These are phyloP conservation scores for Vicia faba DNA, from an alignment of 306 rosid genomes.

Conservation along the genomic window DNA sequence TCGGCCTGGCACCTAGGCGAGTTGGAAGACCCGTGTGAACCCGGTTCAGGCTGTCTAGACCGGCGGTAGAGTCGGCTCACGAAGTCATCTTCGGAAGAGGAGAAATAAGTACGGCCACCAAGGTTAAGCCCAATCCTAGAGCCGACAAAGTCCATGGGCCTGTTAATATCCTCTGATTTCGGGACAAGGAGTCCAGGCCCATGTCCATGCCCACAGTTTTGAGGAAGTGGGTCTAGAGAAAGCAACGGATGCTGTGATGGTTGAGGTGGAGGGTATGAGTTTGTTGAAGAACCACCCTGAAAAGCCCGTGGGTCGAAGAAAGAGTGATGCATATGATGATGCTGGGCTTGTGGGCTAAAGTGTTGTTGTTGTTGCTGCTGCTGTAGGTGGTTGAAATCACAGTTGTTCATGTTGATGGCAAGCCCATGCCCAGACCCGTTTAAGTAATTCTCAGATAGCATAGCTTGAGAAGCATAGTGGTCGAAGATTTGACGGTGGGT, in stretches of 20 bases:
- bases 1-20: slow-evolving; percentile 88
- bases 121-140: slow-evolving; percentile 86
- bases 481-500: slow-evolving; percentile 60
- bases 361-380: slow-evolving; percentile 38
- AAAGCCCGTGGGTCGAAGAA: slow-evolving; percentile 72
- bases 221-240: slow-evolving; percentile 53
- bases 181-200: slow-evolving; percentile 59
- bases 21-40: slow-evolving; percentile 41
- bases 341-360: slow-evolving; percentile 36
- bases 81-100: slow-evolving; percentile 74
- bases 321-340: slow-evolving; percentile 32
- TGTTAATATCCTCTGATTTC: slow-evolving; percentile 60
- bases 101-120: slow-evolving; percentile 88
- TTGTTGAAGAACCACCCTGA: slow-evolving; percentile 48
- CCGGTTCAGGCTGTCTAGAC: slow-evolving; percentile 56
- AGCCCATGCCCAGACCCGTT: slow-evolving; percentile 39
- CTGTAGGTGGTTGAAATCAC: slow-evolving; percentile 31
- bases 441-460: slow-evolving; percentile 45
- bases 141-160: slow-evolving; percentile 61
- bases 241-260: slow-evolving; percentile 47
- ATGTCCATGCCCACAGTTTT: slow-evolving; percentile 34
- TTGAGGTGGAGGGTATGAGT: slow-evolving; percentile 41
- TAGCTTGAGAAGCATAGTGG: slow-evolving; percentile 54
- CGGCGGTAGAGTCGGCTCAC: slow-evolving; percentile 86
- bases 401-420: slow-evolving; percentile 18